Evolutionary conservation across 176 grass and related monocot genomes (phyloP).

Genomic region (Juncus inflexus): DNA sequence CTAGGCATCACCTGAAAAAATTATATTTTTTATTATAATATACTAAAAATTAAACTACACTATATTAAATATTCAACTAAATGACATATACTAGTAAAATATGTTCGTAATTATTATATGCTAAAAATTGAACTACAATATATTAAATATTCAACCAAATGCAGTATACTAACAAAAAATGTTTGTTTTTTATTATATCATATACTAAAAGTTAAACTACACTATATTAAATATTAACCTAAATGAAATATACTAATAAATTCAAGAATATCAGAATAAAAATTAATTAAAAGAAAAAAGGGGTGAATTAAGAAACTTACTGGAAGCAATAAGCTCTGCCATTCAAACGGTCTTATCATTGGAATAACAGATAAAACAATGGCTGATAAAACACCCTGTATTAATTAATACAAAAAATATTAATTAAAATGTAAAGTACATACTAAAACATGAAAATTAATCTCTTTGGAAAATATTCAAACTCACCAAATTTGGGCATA

Average conservation of each 20-base stretch:
- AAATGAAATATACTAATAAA: constrained; percentile 9
- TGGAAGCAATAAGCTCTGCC: constrained; percentile 98
- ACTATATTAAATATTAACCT: constrained; percentile 10
- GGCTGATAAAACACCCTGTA: constrained; percentile 91
- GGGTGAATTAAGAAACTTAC: constrained; percentile 47
- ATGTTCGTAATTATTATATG: not conserved
- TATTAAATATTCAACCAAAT: not conserved
- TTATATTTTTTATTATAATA: constrained; percentile 26
- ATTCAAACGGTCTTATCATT: constrained; percentile 93
- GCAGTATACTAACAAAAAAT: constrained; percentile 8
- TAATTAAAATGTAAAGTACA: constrained; percentile 26
- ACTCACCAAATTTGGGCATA: constrained; percentile 94
- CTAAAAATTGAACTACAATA: constrained; percentile 20
- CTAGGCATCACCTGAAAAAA: constrained; percentile 74
- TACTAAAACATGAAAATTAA: no score
- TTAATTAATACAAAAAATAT: constrained; percentile 25
- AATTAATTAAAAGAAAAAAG: constrained; percentile 6
- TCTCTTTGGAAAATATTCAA: not conserved
- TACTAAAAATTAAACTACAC: not conserved
- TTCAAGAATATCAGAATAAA: not conserved
- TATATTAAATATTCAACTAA: not conserved
- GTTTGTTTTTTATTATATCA: no score
- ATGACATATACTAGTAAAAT: constrained; percentile 8
- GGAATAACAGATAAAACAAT: constrained; percentile 88
- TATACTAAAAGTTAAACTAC: constrained; percentile 13